phyloP scores from a whole-genome alignment of 2,329 filamentous ascomycete species.

The Cytospora paraplurivora region DNA sequence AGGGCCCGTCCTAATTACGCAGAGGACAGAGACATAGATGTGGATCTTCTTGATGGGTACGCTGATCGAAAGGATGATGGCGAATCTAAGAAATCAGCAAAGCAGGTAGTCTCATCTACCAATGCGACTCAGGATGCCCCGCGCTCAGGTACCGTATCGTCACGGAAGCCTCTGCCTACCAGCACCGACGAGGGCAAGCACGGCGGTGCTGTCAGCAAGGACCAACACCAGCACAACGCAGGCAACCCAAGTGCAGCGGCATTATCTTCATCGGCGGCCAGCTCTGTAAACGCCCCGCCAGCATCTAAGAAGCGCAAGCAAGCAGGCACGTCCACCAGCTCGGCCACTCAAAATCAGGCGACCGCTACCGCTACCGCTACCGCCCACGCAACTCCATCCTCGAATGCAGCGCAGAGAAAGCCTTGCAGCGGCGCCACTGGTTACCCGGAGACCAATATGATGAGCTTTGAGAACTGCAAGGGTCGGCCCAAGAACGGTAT shows the following conservation, averaged over 20 bases:
- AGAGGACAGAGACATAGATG: constrained; percentile 87
- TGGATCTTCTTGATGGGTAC: constrained; percentile 76
- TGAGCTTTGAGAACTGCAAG: constrained; percentile 77
- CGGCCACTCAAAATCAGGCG: constrained; percentile 33
- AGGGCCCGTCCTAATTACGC: constrained; percentile 89
- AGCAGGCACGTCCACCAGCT: constrained; percentile 53
- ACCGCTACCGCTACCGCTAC: background rate
- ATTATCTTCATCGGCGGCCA: constrained; percentile 30
- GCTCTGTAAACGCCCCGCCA: constrained; percentile 50
- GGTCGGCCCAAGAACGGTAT: constrained; percentile 72
- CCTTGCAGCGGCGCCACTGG: constrained; percentile 33
- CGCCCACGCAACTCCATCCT: constrained; percentile 31
- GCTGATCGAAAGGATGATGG: constrained; percentile 54
- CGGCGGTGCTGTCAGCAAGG: constrained; percentile 40
- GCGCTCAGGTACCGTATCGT: constrained; percentile 34
- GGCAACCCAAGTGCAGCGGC: constrained; percentile 34
- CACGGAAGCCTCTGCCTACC: constrained; percentile 36
- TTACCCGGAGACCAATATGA: constrained; percentile 76
- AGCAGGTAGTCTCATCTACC: constrained; percentile 44
- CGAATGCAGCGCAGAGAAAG: constrained; percentile 35
- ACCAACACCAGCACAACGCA: constrained; percentile 33
- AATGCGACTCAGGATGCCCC: constrained; percentile 32
- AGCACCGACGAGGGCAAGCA: constrained; percentile 44
- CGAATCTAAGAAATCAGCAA: constrained; percentile 58
- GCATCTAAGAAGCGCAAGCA: constrained; percentile 79